A percentile compares a stretch with the other conserved stretches of the same genome.
These are phyloP conservation scores for Annulohypoxylon moriforme DNA, from an alignment of 495 filamentous ascomycete genomes.

Conservation along the genomic window DNA sequence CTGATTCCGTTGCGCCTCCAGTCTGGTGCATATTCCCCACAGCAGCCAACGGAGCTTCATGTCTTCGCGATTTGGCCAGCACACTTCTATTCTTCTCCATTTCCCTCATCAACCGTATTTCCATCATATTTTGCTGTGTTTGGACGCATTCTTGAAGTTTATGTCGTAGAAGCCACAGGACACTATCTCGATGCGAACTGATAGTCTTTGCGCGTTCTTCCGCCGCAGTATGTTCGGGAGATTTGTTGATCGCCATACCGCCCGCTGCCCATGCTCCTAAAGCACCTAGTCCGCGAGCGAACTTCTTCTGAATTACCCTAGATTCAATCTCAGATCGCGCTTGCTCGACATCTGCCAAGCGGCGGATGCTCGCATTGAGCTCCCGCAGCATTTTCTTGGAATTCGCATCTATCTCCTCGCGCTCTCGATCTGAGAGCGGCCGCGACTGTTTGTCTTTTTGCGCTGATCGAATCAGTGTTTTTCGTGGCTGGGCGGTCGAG, in stretches of 20 bases:
- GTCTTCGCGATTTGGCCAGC: slow-evolving; percentile 72
- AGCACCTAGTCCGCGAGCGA: slow-evolving; percentile 67
- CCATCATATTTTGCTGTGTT: slow-evolving; percentile 90
- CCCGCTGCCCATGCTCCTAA: slow-evolving; percentile 81
- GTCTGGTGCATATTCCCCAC: slow-evolving; percentile 36
- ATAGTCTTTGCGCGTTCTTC: slow-evolving; percentile 73
- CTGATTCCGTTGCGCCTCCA: slow-evolving; percentile 25
- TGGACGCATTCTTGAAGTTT: slow-evolving; percentile 78
- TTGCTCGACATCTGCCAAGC: slow-evolving; percentile 82
- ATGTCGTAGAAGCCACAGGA: slow-evolving; percentile 82
- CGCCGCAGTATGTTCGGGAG: slow-evolving; percentile 71
- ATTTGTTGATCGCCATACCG: slow-evolving; percentile 53
- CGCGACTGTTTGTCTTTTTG: slow-evolving; percentile 50
- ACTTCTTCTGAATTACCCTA: slow-evolving; percentile 74
- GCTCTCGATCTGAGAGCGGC: slow-evolving; percentile 73
- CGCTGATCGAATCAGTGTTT: slow-evolving; percentile 54
- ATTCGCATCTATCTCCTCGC: slow-evolving; percentile 84
- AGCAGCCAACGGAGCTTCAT: slow-evolving; percentile 30
- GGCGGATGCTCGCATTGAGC: slow-evolving; percentile 78
- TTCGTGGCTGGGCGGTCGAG: slow-evolving; percentile 70
- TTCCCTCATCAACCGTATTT: slow-evolving; percentile 82
- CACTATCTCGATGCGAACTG: slow-evolving; percentile 75
- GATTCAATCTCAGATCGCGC: slow-evolving; percentile 78
- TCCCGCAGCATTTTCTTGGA: slow-evolving; percentile 85
- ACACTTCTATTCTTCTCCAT: slow-evolving; percentile 90